Evolutionary conservation across 495 filamentous ascomycete species (phyloP).

Genomic region (Penicillium atrosanguineum): DNA sequence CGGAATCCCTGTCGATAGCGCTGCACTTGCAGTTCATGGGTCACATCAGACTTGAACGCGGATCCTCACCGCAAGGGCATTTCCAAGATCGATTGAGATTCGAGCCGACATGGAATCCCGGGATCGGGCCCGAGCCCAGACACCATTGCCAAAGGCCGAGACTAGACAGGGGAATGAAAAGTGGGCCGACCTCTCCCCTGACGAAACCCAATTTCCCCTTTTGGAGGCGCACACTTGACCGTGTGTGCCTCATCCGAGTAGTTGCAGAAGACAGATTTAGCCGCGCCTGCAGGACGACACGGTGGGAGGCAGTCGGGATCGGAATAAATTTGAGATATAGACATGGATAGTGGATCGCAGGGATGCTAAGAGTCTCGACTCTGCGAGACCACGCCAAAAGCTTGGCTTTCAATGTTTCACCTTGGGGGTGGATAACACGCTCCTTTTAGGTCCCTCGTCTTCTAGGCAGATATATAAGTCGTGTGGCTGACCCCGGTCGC

Average conservation of each 20-base stretch:
- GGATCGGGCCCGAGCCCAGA: neutral
- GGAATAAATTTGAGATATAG: too few relatives aligned
- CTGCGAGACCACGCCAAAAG: neutral
- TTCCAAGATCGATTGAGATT: neutral
- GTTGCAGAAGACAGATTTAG: neutral
- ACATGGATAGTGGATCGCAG: neutral
- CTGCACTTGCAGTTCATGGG: neutral
- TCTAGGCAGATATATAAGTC: neutral
- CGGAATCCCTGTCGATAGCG: neutral
- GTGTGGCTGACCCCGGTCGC: too few relatives aligned
- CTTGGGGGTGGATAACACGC: neutral
- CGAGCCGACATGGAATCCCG: neutral
- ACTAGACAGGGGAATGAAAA: slow-evolving; percentile 19
- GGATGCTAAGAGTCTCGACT: neutral
- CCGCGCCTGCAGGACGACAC: neutral
- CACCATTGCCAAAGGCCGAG: neutral
- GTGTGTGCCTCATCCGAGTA: neutral
- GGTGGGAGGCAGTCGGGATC: neutral
- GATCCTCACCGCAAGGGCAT: neutral
- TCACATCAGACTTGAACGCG: neutral
- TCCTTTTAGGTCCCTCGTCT: neutral
- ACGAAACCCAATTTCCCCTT: neutral
- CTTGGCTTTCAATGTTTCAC: neutral
- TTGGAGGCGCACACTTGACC: neutral
- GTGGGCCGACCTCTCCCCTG: slow-evolving; percentile 10